Evolutionary conservation across 2,329 filamentous ascomycete species (phyloP).

Genomic region (Nannizziopsis arthrosporioides): DNA sequence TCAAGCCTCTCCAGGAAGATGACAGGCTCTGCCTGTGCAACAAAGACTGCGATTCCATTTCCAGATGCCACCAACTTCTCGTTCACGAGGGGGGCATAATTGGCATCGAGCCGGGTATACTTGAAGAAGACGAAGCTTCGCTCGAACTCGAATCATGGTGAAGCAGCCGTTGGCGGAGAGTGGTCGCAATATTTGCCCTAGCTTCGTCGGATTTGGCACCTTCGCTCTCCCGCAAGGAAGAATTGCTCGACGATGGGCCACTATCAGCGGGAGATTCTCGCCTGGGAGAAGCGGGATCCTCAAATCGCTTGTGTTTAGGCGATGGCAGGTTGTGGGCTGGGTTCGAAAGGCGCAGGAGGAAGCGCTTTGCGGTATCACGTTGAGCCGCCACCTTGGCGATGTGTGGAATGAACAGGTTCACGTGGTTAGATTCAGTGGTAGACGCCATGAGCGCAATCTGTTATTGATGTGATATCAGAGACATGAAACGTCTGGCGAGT

Average conservation of each 20-base stretch:
- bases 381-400: slow-evolving; percentile 32
- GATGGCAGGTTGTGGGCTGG: slow-evolving; percentile 17
- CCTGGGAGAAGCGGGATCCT: slow-evolving; percentile 18
- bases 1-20: slow-evolving; percentile 41
- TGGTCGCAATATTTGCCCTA: slow-evolving; percentile 14
- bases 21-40: slow-evolving; percentile 39
- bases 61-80: slow-evolving; percentile 40
- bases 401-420: not conserved
- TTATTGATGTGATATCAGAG: not conserved
- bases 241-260: not conserved
- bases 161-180: slow-evolving; percentile 16
- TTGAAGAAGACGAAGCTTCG: slow-evolving; percentile 13
- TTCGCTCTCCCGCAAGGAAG: not conserved
- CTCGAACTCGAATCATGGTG: slow-evolving; percentile 18
- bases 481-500: not conserved
- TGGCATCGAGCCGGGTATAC: slow-evolving; percentile 19
- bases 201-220: not conserved
- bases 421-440: not conserved
- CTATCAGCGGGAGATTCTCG: not conserved
- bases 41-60: slow-evolving; percentile 37
- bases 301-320: slow-evolving; percentile 14
- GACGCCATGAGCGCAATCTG: not conserved
- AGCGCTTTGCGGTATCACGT: slow-evolving; percentile 38
- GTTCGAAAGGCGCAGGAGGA: slow-evolving; percentile 31
- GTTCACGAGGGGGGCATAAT: slow-evolving; percentile 30